A percentile compares a stretch with the other conserved stretches of the same genome.
These are phyloP conservation scores for Echinochloa phyllopogon DNA, from an alignment of 176 grass and related monocot species.

Conservation along the genomic window DNA sequence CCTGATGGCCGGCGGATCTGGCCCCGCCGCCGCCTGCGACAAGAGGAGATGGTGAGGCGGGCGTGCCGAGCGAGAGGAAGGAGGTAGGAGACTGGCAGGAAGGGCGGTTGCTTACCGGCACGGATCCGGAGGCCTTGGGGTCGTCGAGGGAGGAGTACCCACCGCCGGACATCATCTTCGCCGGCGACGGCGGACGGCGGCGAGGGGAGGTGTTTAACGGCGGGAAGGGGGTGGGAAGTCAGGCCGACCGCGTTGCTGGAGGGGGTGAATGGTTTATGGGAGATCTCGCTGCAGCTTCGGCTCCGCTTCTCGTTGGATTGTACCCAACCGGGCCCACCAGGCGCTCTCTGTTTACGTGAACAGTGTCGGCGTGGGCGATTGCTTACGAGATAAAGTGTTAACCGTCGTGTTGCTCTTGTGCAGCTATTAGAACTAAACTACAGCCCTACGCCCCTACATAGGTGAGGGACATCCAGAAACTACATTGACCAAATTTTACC, in stretches of 20 bases:
- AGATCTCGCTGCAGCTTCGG: neutral
- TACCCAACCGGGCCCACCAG: slow-evolving; percentile 13
- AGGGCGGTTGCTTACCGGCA: slow-evolving; percentile 59
- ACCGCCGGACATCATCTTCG: slow-evolving; percentile 94
- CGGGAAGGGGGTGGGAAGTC: neutral
- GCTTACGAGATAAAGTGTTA: neutral
- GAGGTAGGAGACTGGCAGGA: neutral
- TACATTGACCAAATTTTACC: no score
- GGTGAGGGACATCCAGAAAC: no score
- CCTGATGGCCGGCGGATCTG: slow-evolving; percentile 78
- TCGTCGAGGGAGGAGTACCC: slow-evolving; percentile 86
- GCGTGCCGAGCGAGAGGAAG: slow-evolving; percentile 5
- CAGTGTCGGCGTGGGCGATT: neutral
- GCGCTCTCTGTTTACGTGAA: neutral
- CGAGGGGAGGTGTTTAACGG: neutral
- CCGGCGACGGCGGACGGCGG: slow-evolving; percentile 15
- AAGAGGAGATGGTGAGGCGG: neutral
- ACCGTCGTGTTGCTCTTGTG: neutral
- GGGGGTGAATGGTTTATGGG: slow-evolving; percentile 1
- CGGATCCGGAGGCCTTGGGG: slow-evolving; percentile 89
- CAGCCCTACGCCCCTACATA: no score
- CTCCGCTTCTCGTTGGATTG: slow-evolving; percentile 11
- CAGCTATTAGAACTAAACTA: no score
- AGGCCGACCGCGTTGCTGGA: slow-evolving; percentile 14
- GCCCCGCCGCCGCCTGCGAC: slow-evolving; percentile 60